phyloP scores from a whole-genome alignment of 129 eudicot genomes.

The Artemisia argyi region DNA sequence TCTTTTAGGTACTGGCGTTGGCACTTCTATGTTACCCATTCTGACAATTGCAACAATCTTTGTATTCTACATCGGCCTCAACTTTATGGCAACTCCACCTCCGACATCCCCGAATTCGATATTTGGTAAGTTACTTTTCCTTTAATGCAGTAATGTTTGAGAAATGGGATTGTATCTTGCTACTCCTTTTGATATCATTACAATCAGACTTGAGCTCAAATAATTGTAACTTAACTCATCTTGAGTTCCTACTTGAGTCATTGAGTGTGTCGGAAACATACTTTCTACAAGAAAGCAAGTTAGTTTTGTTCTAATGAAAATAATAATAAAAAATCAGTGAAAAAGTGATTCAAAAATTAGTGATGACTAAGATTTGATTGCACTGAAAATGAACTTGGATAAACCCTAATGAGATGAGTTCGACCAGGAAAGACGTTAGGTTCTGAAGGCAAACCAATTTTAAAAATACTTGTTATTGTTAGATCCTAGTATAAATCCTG shows the following conservation, averaged over 20 bases:
- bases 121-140: slow-evolving; percentile 47
- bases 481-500: too few species aligned
- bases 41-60: slow-evolving; percentile 58
- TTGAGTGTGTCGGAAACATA: neutral
- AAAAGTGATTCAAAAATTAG: too few species aligned
- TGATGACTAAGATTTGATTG: too few species aligned
- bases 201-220: neutral
- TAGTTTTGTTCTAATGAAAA: too few species aligned
- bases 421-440: too few species aligned
- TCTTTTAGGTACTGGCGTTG: slow-evolving; percentile 80
- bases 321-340: too few species aligned
- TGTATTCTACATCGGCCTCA: slow-evolving; percentile 72
- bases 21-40: slow-evolving; percentile 72
- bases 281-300: too few species aligned
- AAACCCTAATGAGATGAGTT: too few species aligned
- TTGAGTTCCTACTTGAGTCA: neutral
- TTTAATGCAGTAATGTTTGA: neutral
- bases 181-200: neutral
- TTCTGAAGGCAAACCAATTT: too few species aligned
- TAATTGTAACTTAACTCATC: neutral
- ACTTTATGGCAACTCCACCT: too few species aligned
- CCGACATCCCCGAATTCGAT: slow-evolving; percentile 66
- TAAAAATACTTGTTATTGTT: too few species aligned
- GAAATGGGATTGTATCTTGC: neutral
- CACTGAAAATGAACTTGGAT: too few species aligned